Percentiles rank a stretch among this genome's conserved stretches.
Conservation (phyloP, 2,329 filamentous ascomycete genomes). For the Pleoardoris graminearum region DNA sequence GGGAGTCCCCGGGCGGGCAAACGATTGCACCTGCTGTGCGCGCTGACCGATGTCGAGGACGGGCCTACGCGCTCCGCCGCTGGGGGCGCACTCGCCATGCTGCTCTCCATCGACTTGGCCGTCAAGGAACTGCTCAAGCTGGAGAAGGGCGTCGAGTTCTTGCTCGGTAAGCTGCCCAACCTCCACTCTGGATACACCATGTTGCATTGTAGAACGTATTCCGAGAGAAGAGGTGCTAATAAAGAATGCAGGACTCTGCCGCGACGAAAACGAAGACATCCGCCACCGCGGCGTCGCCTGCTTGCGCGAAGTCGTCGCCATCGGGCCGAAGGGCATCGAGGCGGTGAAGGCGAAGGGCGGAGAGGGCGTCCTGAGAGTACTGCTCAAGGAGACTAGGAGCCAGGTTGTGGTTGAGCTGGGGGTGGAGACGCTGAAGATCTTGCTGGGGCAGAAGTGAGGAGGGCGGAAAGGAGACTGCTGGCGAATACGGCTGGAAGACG, state of each 20-base stretch:
- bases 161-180: slow-evolving; percentile 56
- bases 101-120: slow-evolving; percentile 77
- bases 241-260: slow-evolving; percentile 64
- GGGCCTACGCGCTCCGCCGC: slow-evolving; percentile 77
- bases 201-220: no score
- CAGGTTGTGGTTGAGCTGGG: slow-evolving; percentile 71
- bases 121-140: slow-evolving; percentile 69
- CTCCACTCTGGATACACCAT: neutral
- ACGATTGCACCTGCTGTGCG: slow-evolving; percentile 80
- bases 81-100: slow-evolving; percentile 82
- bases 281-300: slow-evolving; percentile 74
- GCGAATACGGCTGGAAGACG: no score
- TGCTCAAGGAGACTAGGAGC: slow-evolving; percentile 69
- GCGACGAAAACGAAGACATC: slow-evolving; percentile 69
- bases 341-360: slow-evolving; percentile 61
- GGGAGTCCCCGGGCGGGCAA: slow-evolving; percentile 62
- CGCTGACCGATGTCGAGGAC: slow-evolving; percentile 85
- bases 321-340: slow-evolving; percentile 54
- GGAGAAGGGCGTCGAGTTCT: slow-evolving; percentile 71
- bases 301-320: slow-evolving; percentile 72
- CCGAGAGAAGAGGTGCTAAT: neutral
- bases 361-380: slow-evolving; percentile 68
- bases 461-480: no score
- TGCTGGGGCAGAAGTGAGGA: slow-evolving; percentile 51
- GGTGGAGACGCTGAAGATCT: slow-evolving; percentile 71